Evolutionary conservation across 805 yeast species (phyloP).

Genomic region (Starmerella vaccinii): DNA sequence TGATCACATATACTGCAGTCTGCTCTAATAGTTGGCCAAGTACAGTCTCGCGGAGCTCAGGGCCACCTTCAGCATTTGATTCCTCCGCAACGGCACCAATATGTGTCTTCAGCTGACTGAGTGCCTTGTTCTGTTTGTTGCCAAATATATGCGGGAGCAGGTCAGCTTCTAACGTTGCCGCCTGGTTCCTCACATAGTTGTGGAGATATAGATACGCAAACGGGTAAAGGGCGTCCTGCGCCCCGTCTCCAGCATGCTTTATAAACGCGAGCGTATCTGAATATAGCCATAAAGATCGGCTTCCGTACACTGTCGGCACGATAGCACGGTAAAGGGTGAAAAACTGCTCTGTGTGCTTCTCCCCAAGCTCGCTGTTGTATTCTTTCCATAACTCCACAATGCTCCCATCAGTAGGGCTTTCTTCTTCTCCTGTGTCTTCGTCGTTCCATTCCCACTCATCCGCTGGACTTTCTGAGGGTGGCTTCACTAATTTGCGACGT

Average conservation of each 20-base stretch:
- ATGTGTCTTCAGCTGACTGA: slow-evolving; percentile 2
- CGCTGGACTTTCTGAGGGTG: neutral
- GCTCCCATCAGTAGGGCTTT: neutral
- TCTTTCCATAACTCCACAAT: slow-evolving; percentile 9
- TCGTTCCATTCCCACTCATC: slow-evolving; percentile 26
- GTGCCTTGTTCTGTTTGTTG: neutral
- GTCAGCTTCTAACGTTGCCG: slow-evolving; percentile 9
- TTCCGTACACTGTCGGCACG: slow-evolving; percentile 19
- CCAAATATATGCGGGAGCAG: slow-evolving; percentile 14
- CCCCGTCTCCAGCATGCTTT: neutral
- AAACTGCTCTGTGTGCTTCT: slow-evolving; percentile 11
- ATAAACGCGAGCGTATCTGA: slow-evolving; percentile 18
- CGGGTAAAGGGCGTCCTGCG: slow-evolving; percentile 3
- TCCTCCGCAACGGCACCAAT: slow-evolving; percentile 16
- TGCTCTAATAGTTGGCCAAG: slow-evolving; percentile 31
- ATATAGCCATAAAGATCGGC: slow-evolving; percentile 17
- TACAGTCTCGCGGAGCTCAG: slow-evolving; percentile 18
- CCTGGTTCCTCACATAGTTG: slow-evolving; percentile 1
- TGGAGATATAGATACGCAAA: slow-evolving; percentile 14
- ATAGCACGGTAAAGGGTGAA: slow-evolving; percentile 21
- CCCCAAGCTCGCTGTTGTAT: slow-evolving; percentile 9
- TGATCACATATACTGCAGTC: slow-evolving; percentile 22
- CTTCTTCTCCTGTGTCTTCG: slow-evolving; percentile 10
- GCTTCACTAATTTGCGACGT: slow-evolving; percentile 1
- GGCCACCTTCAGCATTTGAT: slow-evolving; percentile 20